Evolutionary conservation across 305 asterid genomes (phyloP).

Genomic region (Rubia balearica): DNA sequence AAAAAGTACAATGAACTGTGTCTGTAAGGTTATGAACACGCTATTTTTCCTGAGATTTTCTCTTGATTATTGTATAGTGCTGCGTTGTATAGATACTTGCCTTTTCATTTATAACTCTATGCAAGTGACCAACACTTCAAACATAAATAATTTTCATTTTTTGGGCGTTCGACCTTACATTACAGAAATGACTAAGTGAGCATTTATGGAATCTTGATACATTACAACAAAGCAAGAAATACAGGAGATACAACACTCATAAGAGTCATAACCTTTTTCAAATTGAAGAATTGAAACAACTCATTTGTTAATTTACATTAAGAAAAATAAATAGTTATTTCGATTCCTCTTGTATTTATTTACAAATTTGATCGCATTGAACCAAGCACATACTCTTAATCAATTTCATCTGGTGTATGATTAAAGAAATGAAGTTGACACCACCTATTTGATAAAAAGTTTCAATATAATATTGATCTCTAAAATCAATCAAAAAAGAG

Average conservation of each 20-base stretch:
- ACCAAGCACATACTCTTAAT: background rate
- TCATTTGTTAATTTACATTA: background rate
- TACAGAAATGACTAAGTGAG: background rate
- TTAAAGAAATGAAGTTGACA: background rate
- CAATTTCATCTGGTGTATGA: background rate
- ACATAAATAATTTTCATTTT: background rate
- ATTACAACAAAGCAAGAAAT: background rate
- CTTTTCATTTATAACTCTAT: too few species aligned
- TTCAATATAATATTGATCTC: background rate
- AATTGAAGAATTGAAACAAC: background rate
- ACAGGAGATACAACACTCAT: background rate
- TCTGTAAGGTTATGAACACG: too few species aligned
- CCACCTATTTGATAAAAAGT: background rate
- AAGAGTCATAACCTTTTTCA: background rate
- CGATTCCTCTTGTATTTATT: background rate
- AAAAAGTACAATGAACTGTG: too few species aligned
- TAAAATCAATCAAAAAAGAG: too few species aligned
- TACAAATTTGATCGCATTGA: background rate
- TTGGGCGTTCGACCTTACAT: background rate
- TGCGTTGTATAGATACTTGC: too few species aligned
- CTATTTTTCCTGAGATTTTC: too few species aligned
- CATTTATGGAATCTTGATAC: too few species aligned
- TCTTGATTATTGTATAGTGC: too few species aligned
- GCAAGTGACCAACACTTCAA: constrained; percentile 8
- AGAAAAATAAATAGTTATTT: background rate